Base-by-base conservation (phyloP, 2,329 filamentous ascomycete species). In the Colletotrichum lini region DNA sequence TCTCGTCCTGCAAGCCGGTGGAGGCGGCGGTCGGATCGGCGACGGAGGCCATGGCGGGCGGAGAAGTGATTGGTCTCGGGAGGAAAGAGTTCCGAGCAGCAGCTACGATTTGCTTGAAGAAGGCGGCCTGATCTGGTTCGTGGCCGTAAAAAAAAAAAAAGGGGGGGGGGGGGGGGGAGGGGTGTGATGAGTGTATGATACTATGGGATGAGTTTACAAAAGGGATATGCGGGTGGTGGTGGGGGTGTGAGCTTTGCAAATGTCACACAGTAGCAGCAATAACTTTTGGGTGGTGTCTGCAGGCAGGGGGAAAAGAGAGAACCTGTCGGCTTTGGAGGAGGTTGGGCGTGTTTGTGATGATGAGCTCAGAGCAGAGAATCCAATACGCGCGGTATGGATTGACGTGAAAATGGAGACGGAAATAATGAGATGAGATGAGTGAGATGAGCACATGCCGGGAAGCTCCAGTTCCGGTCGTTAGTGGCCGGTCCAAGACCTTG, bases 401-500 rank as follows among this genome's bases (percentile, higher is more conserved):
- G 26, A 56, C 50, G 35, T 50, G 52, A 54, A 58, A 52, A 63
- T 63, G 57, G 52, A 68, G 61, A 44, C 30, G 38, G 10, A 64
- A 68, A 30, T 30, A 8, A 7, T 8, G 30, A 30, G 30, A 8
- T 30, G 30, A 30, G 30, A 30, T 30, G 30, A 30, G 30, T 62
- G 65, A 54, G 68, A 67, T 71, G 65, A 63, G 68, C 52, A 40
- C 57, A 71, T 60, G 68, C 68, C 68, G 70, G 66, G 59, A 72
- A 60, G 49, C 66, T 49, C 30, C 60, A 65, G 66, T 72, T 72
- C 65, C 70, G 65, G 62, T 38, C 49, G 59, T 49, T 67, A 59
- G 68, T 53, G 68, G 58, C 58, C 30, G 18, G 30, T 30, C 26
- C 8, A n/a, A 23, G 52, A 53, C 66, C 66, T 13, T 7, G 30